Conservation (phyloP, 1,284 basidiomycete species). For the Trametes hirsuta region DNA sequence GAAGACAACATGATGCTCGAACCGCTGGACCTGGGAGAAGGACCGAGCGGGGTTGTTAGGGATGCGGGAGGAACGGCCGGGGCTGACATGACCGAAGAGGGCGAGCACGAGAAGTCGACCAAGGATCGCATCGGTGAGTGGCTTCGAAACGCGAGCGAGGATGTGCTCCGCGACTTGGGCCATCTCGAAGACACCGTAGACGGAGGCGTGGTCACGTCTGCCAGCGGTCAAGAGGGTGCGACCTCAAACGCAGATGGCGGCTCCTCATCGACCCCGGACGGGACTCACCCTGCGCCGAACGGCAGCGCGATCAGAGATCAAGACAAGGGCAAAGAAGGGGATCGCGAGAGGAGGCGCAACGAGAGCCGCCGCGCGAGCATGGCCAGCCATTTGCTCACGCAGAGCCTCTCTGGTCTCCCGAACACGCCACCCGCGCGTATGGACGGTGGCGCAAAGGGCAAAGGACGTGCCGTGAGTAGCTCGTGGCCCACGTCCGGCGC, state of each 20-base stretch:
- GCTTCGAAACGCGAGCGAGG: slow-evolving; percentile 19
- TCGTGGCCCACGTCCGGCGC: slow-evolving; percentile 3
- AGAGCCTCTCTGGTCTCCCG: slow-evolving; percentile 53
- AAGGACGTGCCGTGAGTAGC: slow-evolving; percentile 17
- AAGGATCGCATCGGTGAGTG: slow-evolving; percentile 22
- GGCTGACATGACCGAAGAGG: not conserved
- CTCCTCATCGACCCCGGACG: not conserved
- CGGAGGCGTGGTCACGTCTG: not conserved
- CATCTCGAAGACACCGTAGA: slow-evolving; percentile 6
- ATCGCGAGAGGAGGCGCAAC: slow-evolving; percentile 33
- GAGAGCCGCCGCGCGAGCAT: slow-evolving; percentile 61
- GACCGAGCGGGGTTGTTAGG: not conserved
- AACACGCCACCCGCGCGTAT: slow-evolving; percentile 43
- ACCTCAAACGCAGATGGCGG: not conserved
- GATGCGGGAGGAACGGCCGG: not conserved
- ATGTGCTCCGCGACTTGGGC: slow-evolving; percentile 18
- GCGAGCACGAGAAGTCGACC: slow-evolving; percentile 6
- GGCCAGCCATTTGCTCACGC: slow-evolving; percentile 58
- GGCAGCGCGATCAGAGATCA: not conserved
- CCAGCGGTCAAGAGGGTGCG: not conserved
- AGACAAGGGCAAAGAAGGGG: slow-evolving; percentile 26
- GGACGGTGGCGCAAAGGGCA: slow-evolving; percentile 36
- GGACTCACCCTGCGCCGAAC: not conserved
- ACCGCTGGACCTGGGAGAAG: not conserved
- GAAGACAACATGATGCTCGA: not conserved